Conservation (phyloP, 1,284 basidiomycete genomes). For the Cutaneotrichosporon curvatum region DNA sequence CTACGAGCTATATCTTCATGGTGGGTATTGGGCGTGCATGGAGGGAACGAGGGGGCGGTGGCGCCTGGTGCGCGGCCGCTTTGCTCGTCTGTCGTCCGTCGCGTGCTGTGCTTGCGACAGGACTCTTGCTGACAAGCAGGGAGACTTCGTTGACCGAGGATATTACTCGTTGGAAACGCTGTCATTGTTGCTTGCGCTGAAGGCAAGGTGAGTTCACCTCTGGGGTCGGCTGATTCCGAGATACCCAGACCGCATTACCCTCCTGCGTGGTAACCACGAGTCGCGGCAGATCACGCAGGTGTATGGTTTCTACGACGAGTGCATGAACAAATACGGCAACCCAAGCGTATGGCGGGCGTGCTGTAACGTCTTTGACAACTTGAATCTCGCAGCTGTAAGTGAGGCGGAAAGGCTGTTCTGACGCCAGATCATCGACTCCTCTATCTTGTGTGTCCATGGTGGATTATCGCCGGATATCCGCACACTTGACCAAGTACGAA, state of each 20-base stretch:
- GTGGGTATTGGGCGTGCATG: background rate
- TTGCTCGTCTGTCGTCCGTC: too few relatives aligned
- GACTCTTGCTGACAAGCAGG: slow-evolving; percentile 51
- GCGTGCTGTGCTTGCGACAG: too few relatives aligned
- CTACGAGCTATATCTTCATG: slow-evolving; percentile 97
- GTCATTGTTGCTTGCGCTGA: slow-evolving; percentile 77
- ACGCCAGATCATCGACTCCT: slow-evolving; percentile 80
- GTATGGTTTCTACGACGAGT: slow-evolving; percentile 97
- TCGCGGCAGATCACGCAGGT: slow-evolving; percentile 95
- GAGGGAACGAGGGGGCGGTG: background rate
- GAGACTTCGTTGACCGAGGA: slow-evolving; percentile 95
- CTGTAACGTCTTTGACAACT: slow-evolving; percentile 88
- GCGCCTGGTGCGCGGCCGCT: background rate
- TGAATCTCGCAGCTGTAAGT: slow-evolving; percentile 84
- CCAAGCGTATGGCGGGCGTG: slow-evolving; percentile 92
- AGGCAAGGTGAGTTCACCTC: slow-evolving; percentile 62
- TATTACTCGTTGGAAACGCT: slow-evolving; percentile 96
- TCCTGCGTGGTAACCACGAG: slow-evolving; percentile 92
- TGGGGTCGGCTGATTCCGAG: slow-evolving; percentile 33
- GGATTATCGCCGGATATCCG: slow-evolving; percentile 87
- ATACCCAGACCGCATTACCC: slow-evolving; percentile 85
- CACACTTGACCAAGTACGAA: slow-evolving; percentile 84
- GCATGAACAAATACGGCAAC: slow-evolving; percentile 92
- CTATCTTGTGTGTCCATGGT: slow-evolving; percentile 85
- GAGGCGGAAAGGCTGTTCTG: background rate